Base-by-base conservation (phyloP, 495 filamentous ascomycete species). In the Entonaema liquescens region DNA sequence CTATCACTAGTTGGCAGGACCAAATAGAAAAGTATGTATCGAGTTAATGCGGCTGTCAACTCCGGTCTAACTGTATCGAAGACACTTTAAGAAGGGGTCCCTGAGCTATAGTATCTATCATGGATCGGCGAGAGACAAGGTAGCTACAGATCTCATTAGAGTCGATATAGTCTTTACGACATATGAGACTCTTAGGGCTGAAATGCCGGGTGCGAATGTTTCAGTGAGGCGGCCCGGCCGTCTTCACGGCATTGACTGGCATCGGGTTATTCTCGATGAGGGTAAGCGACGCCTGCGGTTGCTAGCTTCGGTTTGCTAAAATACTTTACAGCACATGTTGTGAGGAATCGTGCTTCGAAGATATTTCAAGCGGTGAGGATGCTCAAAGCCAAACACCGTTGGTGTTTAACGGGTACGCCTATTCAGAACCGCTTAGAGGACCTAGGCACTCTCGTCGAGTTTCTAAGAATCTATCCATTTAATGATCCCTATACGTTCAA, bases 371-470 rank as follows among this genome's bases (percentile, higher is more conserved):
- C 78, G 0, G 74, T 75, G n/a, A 68, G 61, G 12, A 68, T 70
- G 1, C 73, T 85, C 13, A 55, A 73, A 17, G 69, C 82, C 1
- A 64, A 71, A 8, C 62, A 65, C 6, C 76, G 82, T 6, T 86
- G 84, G 83, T 85, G 83, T 59, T 59, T 85, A 11, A 84, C 80
- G 0, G 84, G 83, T 3, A 86, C 84, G 4, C 83, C 83, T 1
- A 82, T 82, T 63, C 84, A 87, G 50, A 87, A 88, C 61, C 75
- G 70, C 1, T 70, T 88, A 2, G 80, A 86, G 0, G 86, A 87
- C 62, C 64, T 87, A 3, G 83, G 78, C 1, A 57, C 86, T 5
- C 76, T 88, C 0, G 67, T 85, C 26, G 70, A 70, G 9, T 87
- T 87, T 66, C 68, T 88, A n/a, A 73, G 77, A 4, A 71, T 79